Evolutionary conservation across 225 moss, liverwort and hornwort species (phyloP), one percentile per base, ranked within the genome.

Genomic region (Antitrichia curtipendula): DNA sequence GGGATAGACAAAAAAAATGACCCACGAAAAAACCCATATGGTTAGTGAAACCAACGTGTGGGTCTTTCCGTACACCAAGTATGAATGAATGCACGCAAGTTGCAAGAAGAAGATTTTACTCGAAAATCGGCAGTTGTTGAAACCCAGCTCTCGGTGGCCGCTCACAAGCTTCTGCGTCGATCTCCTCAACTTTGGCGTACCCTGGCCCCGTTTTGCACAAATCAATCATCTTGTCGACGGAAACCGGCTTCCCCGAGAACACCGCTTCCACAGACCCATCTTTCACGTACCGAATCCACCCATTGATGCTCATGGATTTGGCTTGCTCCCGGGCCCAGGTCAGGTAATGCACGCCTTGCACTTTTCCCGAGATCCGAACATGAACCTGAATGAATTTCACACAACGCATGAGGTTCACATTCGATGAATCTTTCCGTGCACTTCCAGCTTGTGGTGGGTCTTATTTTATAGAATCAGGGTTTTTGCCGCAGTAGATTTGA

Each of bases 241-340:
- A 87, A 9, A 7, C 80, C 3, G 92, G 87, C 43, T 87, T 92
- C 16, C 94, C 94, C 0, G 94, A 90, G 87, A 94, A 90, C 22
- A 92, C 92, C 0, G 91, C 94, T 72, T 94, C 94, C 7, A 94
- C 75, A 4, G 94, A 89, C 13, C 92, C 92, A 27, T 89, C 88
- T 53, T 57, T 90, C 72, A 89, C 80, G 9, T 94, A 88, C 17
- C 94, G 90, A 31, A 94, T 90, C 94, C 94, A 94, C 12, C 94
- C 92, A 10, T 83, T 90, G 45, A 94, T 85, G 54, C 61, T 90
- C 94, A 90, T 91, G 43, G 25, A 41, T 52, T 92, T 90, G 2
- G 92, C 94, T 53, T 94, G 88, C 85, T 87, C 90, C 34, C 69
- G 40, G 7, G 86, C 88, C 94, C 94, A 94, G 3, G 85, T 11